phyloP scores from a whole-genome alignment of 805 yeast genomes.

The Torulaspora quercuum region DNA sequence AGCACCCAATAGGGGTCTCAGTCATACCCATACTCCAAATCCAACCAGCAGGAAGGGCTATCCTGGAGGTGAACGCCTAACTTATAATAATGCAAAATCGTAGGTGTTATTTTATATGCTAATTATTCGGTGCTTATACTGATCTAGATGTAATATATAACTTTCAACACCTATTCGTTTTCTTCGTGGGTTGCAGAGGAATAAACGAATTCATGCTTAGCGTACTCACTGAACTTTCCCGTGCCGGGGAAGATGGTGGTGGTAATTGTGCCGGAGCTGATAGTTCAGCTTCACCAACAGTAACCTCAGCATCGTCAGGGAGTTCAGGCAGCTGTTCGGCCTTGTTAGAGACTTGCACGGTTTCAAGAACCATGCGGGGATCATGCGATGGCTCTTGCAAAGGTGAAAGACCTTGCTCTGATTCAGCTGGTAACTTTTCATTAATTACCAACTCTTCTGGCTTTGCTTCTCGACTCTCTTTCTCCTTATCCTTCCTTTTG shows the following conservation, averaged over 20 bases:
- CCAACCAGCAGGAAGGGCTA: conserved; percentile 10
- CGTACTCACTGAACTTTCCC: conserved; percentile 10
- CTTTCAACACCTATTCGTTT: conserved; percentile 3
- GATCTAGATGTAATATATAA: too few species aligned
- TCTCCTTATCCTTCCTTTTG: conserved; percentile 10
- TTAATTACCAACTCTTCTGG: too few species aligned
- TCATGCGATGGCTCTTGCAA: too few species aligned
- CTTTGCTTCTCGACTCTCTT: neutral
- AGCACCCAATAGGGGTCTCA: neutral
- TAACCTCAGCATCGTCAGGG: too few species aligned
- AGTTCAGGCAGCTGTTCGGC: neutral
- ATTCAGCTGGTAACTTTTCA: too few species aligned
- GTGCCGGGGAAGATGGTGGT: too few species aligned
- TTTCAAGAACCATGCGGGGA: too few species aligned
- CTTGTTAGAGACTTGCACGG: neutral
- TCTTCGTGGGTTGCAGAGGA: conserved; percentile 32
- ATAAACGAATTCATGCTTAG: conserved; percentile 26
- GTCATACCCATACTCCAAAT: conserved; percentile 14
- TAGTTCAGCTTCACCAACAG: too few species aligned
- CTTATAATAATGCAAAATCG: conserved; percentile 7
- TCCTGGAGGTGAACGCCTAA: conserved; percentile 16
- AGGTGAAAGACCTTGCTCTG: too few species aligned
- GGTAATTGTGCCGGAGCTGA: too few species aligned
- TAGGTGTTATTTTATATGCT: neutral
- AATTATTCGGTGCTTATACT: too few species aligned